Conservation (phyloP, 2,329 filamentous ascomycete species). For the Cryphonectria naterciae region DNA sequence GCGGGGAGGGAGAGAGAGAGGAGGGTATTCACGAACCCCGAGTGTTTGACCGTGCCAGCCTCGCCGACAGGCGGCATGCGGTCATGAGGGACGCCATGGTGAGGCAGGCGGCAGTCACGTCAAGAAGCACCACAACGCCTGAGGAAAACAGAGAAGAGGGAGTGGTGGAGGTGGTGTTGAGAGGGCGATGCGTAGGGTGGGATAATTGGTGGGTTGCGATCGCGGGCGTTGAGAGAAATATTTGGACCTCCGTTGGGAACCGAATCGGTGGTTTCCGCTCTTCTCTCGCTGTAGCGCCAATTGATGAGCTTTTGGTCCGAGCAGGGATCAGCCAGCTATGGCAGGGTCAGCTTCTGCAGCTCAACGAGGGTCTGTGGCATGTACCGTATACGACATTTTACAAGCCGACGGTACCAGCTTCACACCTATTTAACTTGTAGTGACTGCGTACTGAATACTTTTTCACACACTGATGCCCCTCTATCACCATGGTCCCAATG, state of each 20-base stretch:
- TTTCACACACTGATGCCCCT: not conserved
- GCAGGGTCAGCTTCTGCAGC: not conserved
- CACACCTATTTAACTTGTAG: not conserved
- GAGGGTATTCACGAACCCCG: conserved; percentile 57
- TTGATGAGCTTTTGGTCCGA: conserved; percentile 25
- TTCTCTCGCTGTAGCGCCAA: conserved; percentile 12
- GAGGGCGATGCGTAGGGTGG: conserved; percentile 2
- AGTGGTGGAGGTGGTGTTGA: conserved; percentile 34
- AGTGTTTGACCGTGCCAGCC: conserved; percentile 58
- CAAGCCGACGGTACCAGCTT: not conserved
- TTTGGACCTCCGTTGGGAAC: conserved; percentile 29
- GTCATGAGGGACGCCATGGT: conserved; percentile 70
- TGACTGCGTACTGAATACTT: not conserved
- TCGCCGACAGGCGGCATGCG: conserved; percentile 66
- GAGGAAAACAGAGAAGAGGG: conserved; percentile 14
- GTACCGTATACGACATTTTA: not conserved
- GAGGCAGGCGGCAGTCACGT: conserved; percentile 32
- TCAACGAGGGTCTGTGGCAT: not conserved
- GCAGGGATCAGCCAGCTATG: conserved; percentile 9
- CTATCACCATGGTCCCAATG: too few relatives aligned
- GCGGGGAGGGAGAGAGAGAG: not conserved
- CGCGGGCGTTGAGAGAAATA: conserved; percentile 22
- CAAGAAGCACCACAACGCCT: conserved; percentile 13
- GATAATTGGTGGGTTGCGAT: conserved; percentile 4
- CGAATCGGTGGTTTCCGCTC: conserved; percentile 21